Evolutionary conservation across 441 rosid genomes (phyloP).

Genomic region (Lepidium campestre): DNA sequence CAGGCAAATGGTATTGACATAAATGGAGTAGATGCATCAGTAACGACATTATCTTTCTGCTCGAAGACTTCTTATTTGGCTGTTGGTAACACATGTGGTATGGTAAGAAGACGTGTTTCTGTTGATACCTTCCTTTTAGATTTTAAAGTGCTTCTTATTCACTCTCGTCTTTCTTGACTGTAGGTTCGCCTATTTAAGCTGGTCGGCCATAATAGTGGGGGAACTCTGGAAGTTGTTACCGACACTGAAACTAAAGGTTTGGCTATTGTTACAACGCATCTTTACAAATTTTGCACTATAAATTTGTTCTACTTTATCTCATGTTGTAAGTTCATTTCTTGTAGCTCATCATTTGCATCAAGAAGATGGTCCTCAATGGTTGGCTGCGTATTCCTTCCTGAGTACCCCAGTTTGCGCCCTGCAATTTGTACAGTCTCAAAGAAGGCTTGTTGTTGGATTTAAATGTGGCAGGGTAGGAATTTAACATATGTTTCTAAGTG

Average conservation of each 20-base stretch:
- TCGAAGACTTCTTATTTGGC: slow-evolving; percentile 56
- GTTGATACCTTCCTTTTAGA: slow-evolving; percentile 5
- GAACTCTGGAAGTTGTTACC: slow-evolving; percentile 50
- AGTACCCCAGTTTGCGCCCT: slow-evolving; percentile 50
- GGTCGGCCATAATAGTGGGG: slow-evolving; percentile 38
- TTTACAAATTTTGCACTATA: neutral
- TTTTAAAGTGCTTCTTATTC: slow-evolving; percentile 20
- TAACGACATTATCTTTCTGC: slow-evolving; percentile 69
- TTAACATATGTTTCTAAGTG: slow-evolving; percentile 20
- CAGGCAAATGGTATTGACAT: slow-evolving; percentile 43
- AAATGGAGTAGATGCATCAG: slow-evolving; percentile 40
- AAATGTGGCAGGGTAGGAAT: slow-evolving; percentile 63
- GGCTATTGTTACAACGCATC: slow-evolving; percentile 3
- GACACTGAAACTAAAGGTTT: slow-evolving; percentile 64
- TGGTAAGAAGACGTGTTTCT: slow-evolving; percentile 54
- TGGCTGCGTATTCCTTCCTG: slow-evolving; percentile 50
- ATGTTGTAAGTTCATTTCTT: slow-evolving; percentile 17
- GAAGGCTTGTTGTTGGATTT: slow-evolving; percentile 71
- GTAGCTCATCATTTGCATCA: slow-evolving; percentile 53
- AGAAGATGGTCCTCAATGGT: slow-evolving; percentile 64
- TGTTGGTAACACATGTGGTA: slow-evolving; percentile 69
- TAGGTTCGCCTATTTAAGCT: slow-evolving; percentile 62
- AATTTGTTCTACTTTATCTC: slow-evolving; percentile 5
- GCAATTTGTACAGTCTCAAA: slow-evolving; percentile 44
- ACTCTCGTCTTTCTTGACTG: slow-evolving; percentile 21